Evolutionary conservation across 2,329 filamentous ascomycete species (phyloP), one percentile per base, ranked within the genome.

Genomic region (Zalaria obscura): DNA sequence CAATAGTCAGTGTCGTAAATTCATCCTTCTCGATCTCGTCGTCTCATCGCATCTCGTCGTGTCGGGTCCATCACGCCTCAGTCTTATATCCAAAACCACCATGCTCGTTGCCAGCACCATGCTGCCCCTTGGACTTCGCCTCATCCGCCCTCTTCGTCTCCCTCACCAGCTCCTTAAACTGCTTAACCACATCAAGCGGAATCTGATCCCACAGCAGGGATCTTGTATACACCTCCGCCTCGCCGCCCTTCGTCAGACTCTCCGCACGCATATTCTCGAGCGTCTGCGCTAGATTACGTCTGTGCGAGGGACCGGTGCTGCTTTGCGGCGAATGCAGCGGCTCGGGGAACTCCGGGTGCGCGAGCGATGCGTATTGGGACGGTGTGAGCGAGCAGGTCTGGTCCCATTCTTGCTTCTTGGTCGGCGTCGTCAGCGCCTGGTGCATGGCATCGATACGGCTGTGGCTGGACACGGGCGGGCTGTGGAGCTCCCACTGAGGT

Each of bases 171-270:
- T 85, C 83, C 54, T 83, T 84, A 68, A 96, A 96, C 59, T 89
- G 86, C 52, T 80, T 78, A 41, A 98, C 86, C 38, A 96, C 87
- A 49, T 96, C 87, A 52, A 78, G 75, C 9, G 91, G 88, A 52
- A 96, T 88, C 62, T 88, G 84, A 56, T 95, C 87, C 85, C 86
- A 94, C 44, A 96, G 77, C 47, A 96, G 72, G 47, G 86, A 93
- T 44, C 89, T 76, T 29, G 88, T 93, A 66, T 94, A 94, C 35
- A 95, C 84, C 54, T 95, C 87, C 43, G 88, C 83, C 38, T 80
- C 82, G 40, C 75, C 75, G 55, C 71, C 75, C 8, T 48, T 38
- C 45, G 50, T 18, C 39, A 42, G 25, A 38, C 39, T 54, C 52
- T 72, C 75, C 51, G 68, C 68, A 49, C 85, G 79, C 77, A 94